Conservation (phyloP, 495 filamentous ascomycete species). For the Penicillium pancosmium region DNA sequence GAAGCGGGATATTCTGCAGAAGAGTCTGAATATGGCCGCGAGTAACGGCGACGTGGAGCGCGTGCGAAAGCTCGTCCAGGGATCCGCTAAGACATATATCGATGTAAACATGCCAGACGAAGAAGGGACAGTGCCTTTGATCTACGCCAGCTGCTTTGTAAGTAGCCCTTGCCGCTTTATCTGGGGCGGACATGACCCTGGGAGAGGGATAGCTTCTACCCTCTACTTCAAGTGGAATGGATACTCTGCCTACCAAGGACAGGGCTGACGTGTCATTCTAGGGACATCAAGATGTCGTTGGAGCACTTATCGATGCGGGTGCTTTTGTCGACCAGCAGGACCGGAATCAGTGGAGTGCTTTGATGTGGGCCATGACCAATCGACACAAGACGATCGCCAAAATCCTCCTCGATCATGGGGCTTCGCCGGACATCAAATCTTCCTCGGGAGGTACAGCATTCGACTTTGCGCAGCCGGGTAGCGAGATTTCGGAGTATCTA, state of each 20-base stretch:
- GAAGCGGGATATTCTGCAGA: conserved; percentile 81
- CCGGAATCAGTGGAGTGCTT: conserved; percentile 91
- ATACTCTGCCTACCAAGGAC: not conserved
- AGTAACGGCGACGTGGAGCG: conserved; percentile 93
- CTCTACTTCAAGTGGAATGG: not conserved
- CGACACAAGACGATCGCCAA: conserved; percentile 95
- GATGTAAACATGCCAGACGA: conserved; percentile 92
- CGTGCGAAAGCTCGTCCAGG: conserved; percentile 73
- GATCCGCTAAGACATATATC: conserved; percentile 73
- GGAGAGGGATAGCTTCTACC: not conserved
- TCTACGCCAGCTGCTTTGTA: conserved; percentile 99
- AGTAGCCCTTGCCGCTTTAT: conserved; percentile 38
- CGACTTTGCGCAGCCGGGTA: conserved; percentile 92
- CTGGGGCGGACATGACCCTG: not conserved
- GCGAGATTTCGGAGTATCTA: conserved; percentile 93
- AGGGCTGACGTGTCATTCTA: conserved; percentile 35
- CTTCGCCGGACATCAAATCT: conserved; percentile 93
- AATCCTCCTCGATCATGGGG: conserved; percentile 85
- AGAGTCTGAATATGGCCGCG: conserved; percentile 89
- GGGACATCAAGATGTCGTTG: conserved; percentile 91
- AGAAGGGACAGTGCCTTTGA: conserved; percentile 91
- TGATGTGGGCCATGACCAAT: conserved; percentile 99
- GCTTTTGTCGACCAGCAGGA: conserved; percentile 95
- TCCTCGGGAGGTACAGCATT: conserved; percentile 93
- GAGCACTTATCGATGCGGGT: conserved; percentile 79